A percentile compares a stretch with the other conserved stretches of the same genome.
phyloP scores from a whole-genome alignment of 1,284 basidiomycete species.

The Ceratobasidium sp. region DNA sequence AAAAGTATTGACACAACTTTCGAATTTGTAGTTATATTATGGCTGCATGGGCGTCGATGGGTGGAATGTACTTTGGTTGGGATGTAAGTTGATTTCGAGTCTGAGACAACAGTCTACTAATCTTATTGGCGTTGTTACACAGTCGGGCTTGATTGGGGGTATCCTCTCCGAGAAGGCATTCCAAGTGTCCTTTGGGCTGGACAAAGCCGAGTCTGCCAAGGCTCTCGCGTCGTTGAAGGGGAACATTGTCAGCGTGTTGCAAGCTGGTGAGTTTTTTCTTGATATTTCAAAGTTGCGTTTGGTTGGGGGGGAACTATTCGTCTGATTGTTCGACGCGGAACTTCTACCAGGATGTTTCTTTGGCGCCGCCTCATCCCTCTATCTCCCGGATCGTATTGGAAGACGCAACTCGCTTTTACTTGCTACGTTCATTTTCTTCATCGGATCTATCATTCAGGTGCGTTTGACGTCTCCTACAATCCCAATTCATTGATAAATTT shows the following conservation, averaged over 20 bases:
- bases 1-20: not conserved
- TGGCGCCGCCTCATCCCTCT: slow-evolving; percentile 52
- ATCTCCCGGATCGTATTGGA: slow-evolving; percentile 52
- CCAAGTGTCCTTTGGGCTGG: slow-evolving; percentile 47
- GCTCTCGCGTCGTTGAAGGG: slow-evolving; percentile 51
- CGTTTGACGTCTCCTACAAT: slow-evolving; percentile 28
- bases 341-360: slow-evolving; percentile 50
- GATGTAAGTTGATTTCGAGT: slow-evolving; percentile 20
- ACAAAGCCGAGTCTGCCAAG: slow-evolving; percentile 30
- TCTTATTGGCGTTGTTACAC: no score
- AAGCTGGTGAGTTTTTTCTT: slow-evolving; percentile 47
- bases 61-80: slow-evolving; percentile 46
- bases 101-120: not conserved
- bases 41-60: slow-evolving; percentile 43
- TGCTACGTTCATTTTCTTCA: slow-evolving; percentile 52
- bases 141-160: slow-evolving; percentile 47
- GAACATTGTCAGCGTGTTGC: slow-evolving; percentile 51
- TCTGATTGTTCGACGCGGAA: slow-evolving; percentile 27
- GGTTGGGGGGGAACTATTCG: not conserved
- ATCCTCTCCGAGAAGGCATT: slow-evolving; percentile 46
- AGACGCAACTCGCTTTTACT: slow-evolving; percentile 51
- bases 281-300: not conserved
- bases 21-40: slow-evolving; percentile 20
- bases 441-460: slow-evolving; percentile 54
- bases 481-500: slow-evolving; percentile 27